A percentile compares a stretch with the other conserved stretches of the same genome.
phyloP scores from a whole-genome alignment of 345 rosid genomes.

The Citrus hindsii region DNA sequence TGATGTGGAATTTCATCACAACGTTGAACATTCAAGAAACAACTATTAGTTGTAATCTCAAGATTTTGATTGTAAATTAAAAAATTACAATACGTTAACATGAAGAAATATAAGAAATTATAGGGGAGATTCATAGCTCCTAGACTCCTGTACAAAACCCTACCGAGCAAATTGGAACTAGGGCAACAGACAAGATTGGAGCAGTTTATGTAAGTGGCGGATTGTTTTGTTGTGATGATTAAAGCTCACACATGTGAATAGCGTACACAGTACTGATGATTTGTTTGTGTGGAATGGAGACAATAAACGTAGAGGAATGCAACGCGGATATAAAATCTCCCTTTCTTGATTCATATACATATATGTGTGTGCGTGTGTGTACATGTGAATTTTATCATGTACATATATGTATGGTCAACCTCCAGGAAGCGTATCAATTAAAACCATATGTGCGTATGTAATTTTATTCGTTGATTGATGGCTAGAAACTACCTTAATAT shows the following conservation, averaged over 20 bases:
- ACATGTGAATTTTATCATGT: neutral
- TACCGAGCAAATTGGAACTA: constrained; percentile 12
- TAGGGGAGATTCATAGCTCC: neutral
- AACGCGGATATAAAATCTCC: neutral
- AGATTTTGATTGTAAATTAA: neutral
- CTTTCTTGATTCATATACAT: neutral
- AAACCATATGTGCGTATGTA: too few relatives aligned
- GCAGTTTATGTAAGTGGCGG: constrained; percentile 6
- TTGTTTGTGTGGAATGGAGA: constrained; percentile 27
- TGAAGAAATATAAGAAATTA: neutral
- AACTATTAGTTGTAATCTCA: neutral
- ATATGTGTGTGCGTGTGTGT: too few relatives aligned
- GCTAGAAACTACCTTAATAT: too few relatives aligned
- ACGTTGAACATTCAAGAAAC: constrained; percentile 4
- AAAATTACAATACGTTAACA: neutral
- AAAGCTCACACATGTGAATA: constrained; percentile 32
- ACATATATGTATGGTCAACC: too few relatives aligned
- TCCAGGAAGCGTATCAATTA: too few relatives aligned
- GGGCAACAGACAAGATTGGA: constrained; percentile 29
- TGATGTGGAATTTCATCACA: neutral
- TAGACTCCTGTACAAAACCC: neutral
- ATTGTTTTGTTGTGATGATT: constrained; percentile 39
- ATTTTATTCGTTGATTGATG: too few relatives aligned
- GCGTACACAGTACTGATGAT: constrained; percentile 16
- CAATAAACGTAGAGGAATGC: neutral